Base-by-base conservation (phyloP, 2,329 filamentous ascomycete genomes). In the Calonectria crousiana region DNA sequence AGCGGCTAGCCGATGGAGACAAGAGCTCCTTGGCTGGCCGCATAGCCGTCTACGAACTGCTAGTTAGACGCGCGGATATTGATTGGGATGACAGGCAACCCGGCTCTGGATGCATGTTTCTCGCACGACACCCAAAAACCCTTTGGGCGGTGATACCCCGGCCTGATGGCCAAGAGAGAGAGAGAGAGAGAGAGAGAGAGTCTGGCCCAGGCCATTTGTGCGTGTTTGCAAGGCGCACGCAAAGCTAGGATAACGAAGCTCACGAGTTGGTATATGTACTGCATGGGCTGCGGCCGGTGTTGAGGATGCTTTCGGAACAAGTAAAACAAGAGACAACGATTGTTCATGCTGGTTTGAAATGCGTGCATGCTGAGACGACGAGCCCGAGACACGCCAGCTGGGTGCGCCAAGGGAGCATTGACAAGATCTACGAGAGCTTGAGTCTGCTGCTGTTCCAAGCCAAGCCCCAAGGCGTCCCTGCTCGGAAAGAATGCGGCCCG, bases 401-500 rank as follows among this genome's bases (percentile, higher is more conserved):
- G 41, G 44, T 47, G 44, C 44, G 44, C 44, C 44, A 47, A 47
- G 44, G 44, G 44, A 47, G 44, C 44, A 47, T 47, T 11, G 44
- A 23, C 52, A 56, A 18, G 52, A 56, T 56, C 52, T 56, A 56
- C 28, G 30, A 47, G 44, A 47, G 44, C 44, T 47, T 47, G 44
- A 23, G n/a, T 20, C 41, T 47, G 44, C 44, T 23, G 13, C 18
- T 1, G 41, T 44, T 44, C 18, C 18, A 36, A 32, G 34, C 32
- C 32, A 60, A 60, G 32, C 4, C 18, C 53, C n/a, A 32, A 28
- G 26, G 51, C 26, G 51, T 53, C 26, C 51, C 14, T 53, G 51
- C 26, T 65, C 60, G 60, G 60, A 65, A 16, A 26, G 60, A 49
- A 47, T 34, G 41, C 60, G 60, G 60, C 38, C 60, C 60, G 60